Percentiles rank a stretch among this genome's conserved stretches.
phyloP scores from a whole-genome alignment of 495 filamentous ascomycete genomes.

The Aspergillus funiculosus region DNA sequence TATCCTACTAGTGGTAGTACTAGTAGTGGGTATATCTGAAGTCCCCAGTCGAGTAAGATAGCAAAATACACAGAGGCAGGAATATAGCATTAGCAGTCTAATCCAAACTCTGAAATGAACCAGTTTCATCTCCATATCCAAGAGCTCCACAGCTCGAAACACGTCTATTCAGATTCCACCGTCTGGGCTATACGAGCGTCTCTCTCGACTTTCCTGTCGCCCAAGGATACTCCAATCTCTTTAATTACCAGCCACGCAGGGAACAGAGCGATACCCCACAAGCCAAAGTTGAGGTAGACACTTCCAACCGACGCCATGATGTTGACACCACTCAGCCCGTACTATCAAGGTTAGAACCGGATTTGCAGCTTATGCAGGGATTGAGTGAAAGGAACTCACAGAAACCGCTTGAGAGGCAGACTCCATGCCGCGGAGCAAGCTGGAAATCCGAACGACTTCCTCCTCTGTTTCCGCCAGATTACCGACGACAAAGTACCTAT shows the following conservation, averaged over 20 bases:
- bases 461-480: slow-evolving; percentile 51
- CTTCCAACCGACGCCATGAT: slow-evolving; percentile 55
- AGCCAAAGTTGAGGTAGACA: slow-evolving; percentile 57
- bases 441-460: slow-evolving; percentile 56
- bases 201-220: slow-evolving; percentile 34
- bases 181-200: no score
- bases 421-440: slow-evolving; percentile 55
- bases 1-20: no score
- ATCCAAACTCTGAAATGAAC: no score
- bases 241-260: slow-evolving; percentile 56
- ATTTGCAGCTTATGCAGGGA: no score
- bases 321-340: slow-evolving; percentile 50
- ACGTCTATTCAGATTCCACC: no score
- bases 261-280: slow-evolving; percentile 52
- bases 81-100: no score
- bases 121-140: no score
- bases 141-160: no score
- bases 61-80: no score
- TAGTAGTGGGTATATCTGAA: no score
- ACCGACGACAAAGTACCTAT: slow-evolving; percentile 55
- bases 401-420: slow-evolving; percentile 58
- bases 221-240: slow-evolving; percentile 41
- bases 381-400: slow-evolving; percentile 17
- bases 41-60: no score
- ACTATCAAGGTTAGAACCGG: slow-evolving; percentile 32